Evolutionary conservation across 2,329 filamentous ascomycete species (phyloP), one percentile per base, ranked within the genome.

Genomic region (Penicillium polonicum): DNA sequence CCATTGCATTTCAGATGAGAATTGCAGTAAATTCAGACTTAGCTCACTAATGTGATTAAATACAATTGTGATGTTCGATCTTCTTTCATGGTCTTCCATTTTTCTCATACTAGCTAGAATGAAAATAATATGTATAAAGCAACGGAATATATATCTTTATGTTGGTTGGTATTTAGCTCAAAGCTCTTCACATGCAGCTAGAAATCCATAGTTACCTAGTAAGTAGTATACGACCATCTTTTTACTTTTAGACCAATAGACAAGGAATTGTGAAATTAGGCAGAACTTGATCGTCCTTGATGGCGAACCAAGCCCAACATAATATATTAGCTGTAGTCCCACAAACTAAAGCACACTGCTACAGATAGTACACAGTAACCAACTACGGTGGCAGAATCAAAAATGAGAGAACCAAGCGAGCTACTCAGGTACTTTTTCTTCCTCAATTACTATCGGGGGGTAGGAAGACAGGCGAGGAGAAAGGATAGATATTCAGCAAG

Each of bases 361-460:
- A 33, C 9, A 52, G 17, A 41, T 21, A 41, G n/a, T 23, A n/a
- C 29, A 41, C 25, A 42, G 31, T 27, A 23, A 19, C 15, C 6
- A 7, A 25, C 27, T 43, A 50, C 23, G 33, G 21, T 33, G 15
- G 19, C 27, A 25, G 27, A 31, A 25, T 10, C 13, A 7, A 13
- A 21, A 15, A 10, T 5, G 21, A 43, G 9, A 15, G 15, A 33
- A 59, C 54, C 39, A 55, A 60, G 52, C 38, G 45, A 61, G 38
- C 42, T 43, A 42, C 42, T 41, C 49, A 60, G 55, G 57, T 65
- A 63, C 62, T 66, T 69, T 67, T 69, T 67, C 64, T 66, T 73
- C 69, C 64, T 68, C 65, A 66, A 67, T 65, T 63, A 73, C 67
- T 68, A 72, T 69, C 65, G 59, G 65, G 64, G 65, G 33, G 59